Conservation (phyloP, 805 yeast species). For the Suhomyces sp. region DNA sequence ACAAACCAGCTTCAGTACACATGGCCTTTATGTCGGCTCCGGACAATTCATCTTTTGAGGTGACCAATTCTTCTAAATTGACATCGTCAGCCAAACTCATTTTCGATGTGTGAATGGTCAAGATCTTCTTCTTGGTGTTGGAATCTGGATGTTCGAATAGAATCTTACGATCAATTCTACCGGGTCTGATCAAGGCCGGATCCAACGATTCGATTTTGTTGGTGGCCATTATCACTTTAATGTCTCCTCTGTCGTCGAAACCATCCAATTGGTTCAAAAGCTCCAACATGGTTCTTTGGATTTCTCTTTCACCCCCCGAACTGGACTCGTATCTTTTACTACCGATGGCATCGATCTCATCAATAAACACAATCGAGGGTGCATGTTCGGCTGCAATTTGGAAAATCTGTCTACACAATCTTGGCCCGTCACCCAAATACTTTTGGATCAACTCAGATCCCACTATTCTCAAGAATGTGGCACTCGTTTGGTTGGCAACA, state of each 20-base stretch:
- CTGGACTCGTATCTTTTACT: slow-evolving; percentile 97
- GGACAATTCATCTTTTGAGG: slow-evolving; percentile 87
- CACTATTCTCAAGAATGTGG: slow-evolving; percentile 92
- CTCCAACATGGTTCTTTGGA: slow-evolving; percentile 97
- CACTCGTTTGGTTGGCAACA: slow-evolving; percentile 96
- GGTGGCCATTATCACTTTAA: slow-evolving; percentile 97
- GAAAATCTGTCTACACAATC: slow-evolving; percentile 89
- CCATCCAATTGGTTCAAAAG: slow-evolving; percentile 93
- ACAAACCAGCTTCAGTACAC: slow-evolving; percentile 94
- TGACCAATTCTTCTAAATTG: slow-evolving; percentile 82
- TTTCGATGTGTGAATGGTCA: slow-evolving; percentile 87
- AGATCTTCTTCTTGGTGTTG: slow-evolving; percentile 87
- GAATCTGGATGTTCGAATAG: slow-evolving; percentile 95
- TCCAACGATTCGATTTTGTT: slow-evolving; percentile 91
- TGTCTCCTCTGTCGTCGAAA: slow-evolving; percentile 95
- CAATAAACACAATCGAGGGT: slow-evolving; percentile 97
- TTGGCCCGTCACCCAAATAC: slow-evolving; percentile 96
- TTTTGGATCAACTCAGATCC: slow-evolving; percentile 97
- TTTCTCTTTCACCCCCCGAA: slow-evolving; percentile 96
- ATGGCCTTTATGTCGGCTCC: slow-evolving; percentile 98
- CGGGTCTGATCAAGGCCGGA: slow-evolving; percentile 95
- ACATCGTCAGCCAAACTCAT: slow-evolving; percentile 90
- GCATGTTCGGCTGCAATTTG: slow-evolving; percentile 97
- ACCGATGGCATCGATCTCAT: slow-evolving; percentile 98
- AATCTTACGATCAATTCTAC: slow-evolving; percentile 94